Base-by-base conservation (phyloP, 768 basidiomycete species). In the Trametes punicea region DNA sequence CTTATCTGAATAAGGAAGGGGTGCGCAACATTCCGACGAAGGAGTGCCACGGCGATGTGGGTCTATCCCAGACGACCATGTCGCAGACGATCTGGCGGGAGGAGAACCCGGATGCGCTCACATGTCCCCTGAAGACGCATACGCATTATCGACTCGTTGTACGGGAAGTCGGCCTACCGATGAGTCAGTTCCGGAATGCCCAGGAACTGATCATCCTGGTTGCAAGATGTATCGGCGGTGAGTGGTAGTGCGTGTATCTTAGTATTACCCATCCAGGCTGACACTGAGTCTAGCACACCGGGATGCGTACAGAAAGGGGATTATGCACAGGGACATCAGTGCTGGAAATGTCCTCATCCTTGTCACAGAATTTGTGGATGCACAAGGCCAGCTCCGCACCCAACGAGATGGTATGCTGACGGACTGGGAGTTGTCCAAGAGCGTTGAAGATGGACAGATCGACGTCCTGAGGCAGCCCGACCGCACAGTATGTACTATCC, bases 301-400 rank as follows among this genome's bases (percentile, higher is more conserved):
- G 2, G 25, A 20, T 7, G 53, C 53, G 2, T 55, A 46, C 10
- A 29, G 46, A 25, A 21, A 38, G 5, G 52, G 41, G 16, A 36
- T 48, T 10, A 39, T 60, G 4, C 52, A 54, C 16, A 31, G 58
- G 2, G 58, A 54, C 40, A 55, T 60, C 42, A 57, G 56, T 21
- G 18, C 29, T 8, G 44, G 44, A 13, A 57, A 57, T 21, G 27
- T 57, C 10, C 44, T 57, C 10, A 26, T 57, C 10, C 15, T 36
- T 13, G 4, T 23, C 5, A 3, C 6, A 16, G 49, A 25, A 5
- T 6, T 21, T 0, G 45, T 25, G 16, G 34, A n/a, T 13, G 10
- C 23, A 11, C 4, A 25, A 7, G 41, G 41, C 4, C 9, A 23
- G 10, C 7, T 42, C 6, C 10, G 2, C 3, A 9, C 11, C 3